Evolutionary conservation across 2,329 filamentous ascomycete species (phyloP).

Genomic region (Fusarium penzigii): DNA sequence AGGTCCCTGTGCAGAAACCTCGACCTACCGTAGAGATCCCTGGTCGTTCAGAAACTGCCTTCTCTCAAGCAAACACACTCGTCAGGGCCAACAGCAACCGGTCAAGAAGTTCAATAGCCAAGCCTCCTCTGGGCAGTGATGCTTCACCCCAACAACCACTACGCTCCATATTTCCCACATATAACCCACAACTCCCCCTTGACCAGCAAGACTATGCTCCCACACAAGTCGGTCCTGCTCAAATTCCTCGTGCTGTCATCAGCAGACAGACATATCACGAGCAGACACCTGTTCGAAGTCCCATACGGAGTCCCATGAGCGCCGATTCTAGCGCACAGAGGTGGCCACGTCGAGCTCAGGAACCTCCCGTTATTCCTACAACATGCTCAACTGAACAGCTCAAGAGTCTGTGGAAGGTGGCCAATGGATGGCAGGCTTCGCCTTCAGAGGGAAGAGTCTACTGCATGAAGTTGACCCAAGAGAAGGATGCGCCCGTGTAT

Average conservation of each 20-base stretch:
- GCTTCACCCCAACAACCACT: constrained; percentile 41
- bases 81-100: constrained; percentile 50
- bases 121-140: constrained; percentile 47
- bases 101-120: constrained; percentile 59
- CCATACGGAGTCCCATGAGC: constrained; percentile 24
- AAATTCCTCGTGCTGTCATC: constrained; percentile 64
- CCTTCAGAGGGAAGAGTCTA: constrained; percentile 59
- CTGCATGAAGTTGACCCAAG: constrained; percentile 57
- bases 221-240: constrained; percentile 62
- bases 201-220: constrained; percentile 71
- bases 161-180: constrained; percentile 75
- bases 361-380: constrained; percentile 48
- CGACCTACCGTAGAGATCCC: constrained; percentile 45
- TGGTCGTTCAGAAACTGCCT: constrained; percentile 50
- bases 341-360: constrained; percentile 26
- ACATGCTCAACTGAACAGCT: constrained; percentile 62
- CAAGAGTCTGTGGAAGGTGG: constrained; percentile 66
- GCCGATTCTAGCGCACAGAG: constrained; percentile 30
- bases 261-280: constrained; percentile 62
- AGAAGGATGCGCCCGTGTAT: constrained; percentile 64
- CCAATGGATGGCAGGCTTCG: constrained; percentile 69
- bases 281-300: constrained; percentile 20
- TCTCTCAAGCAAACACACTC: constrained; percentile 52
- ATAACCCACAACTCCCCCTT: constrained; percentile 67
- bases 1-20: constrained; percentile 39